Percentiles rank a stretch among this genome's conserved stretches.
Evolutionary conservation across 257 asterid genomes (phyloP).

Genomic region (Sherardia arvensis): DNA sequence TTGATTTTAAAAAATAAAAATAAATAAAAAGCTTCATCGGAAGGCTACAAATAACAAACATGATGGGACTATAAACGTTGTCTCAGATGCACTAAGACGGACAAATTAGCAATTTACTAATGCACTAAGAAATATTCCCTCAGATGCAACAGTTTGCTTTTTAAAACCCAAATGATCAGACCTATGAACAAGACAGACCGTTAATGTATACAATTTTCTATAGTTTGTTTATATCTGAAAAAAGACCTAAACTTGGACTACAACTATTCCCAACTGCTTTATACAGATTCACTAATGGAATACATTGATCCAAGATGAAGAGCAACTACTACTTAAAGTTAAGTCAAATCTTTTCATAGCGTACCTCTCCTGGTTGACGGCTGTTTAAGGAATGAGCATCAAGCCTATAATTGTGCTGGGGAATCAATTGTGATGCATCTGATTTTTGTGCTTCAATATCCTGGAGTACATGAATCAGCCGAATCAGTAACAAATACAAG

Average conservation of each 20-base stretch:
- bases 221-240: not conserved
- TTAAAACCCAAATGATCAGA: not conserved
- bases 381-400: slow-evolving; percentile 80
- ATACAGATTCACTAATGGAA: not conserved
- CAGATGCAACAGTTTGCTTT: not conserved
- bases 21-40: too few relatives aligned
- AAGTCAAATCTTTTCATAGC: not conserved
- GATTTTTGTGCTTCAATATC: slow-evolving; percentile 53
- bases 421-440: slow-evolving; percentile 78
- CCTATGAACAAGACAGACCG: not conserved
- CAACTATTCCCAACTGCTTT: not conserved
- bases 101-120: not conserved
- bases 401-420: slow-evolving; percentile 94
- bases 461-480: slow-evolving; percentile 31
- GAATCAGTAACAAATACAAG: slow-evolving; percentile 14
- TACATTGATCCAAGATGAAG: not conserved
- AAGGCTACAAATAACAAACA: not conserved
- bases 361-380: slow-evolving; percentile 98
- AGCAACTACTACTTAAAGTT: not conserved
- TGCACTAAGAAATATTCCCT: not conserved
- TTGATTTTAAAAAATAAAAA: not conserved
- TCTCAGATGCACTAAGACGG: not conserved
- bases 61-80: not conserved
- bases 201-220: not conserved
- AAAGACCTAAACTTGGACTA: not conserved